These are phyloP conservation scores for Hydnomerulius pinastri DNA, from an alignment of 768 basidiomycete species.

Conservation along the genomic window DNA sequence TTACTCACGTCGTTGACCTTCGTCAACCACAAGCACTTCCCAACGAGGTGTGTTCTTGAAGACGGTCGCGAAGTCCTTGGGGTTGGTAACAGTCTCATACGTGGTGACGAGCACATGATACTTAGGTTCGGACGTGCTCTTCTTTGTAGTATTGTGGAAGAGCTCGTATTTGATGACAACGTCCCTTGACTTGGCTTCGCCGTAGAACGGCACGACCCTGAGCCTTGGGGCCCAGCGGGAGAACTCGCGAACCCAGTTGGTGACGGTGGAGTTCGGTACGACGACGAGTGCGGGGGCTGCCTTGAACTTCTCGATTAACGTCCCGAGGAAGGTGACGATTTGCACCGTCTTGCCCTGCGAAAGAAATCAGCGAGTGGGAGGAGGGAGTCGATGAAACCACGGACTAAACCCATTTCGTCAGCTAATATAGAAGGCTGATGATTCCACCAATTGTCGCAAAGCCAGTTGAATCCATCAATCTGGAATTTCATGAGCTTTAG, in stretches of 20 bases:
- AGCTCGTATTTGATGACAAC: constrained; percentile 84
- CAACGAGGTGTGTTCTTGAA: constrained; percentile 87
- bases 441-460: constrained; percentile 87
- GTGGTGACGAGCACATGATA: constrained; percentile 93
- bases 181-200: constrained; percentile 77
- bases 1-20: constrained; percentile 83
- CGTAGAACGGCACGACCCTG: constrained; percentile 82
- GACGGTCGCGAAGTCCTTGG: constrained; percentile 67
- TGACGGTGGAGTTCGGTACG: constrained; percentile 95
- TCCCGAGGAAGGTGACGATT: constrained; percentile 81
- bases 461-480: constrained; percentile 84
- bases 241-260: constrained; percentile 95
- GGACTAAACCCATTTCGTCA: constrained; percentile 95
- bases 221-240: constrained; percentile 69
- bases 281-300: constrained; percentile 85
- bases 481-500: constrained; percentile 87
- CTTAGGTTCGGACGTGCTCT: constrained; percentile 53
- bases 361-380: constrained; percentile 7
- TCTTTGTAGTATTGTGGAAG: constrained; percentile 50
- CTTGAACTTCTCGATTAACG: constrained; percentile 52
- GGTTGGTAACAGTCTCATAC: constrained; percentile 78
- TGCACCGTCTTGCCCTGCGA: constrained; percentile 89
- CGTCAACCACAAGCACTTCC: constrained; percentile 93
- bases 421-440: constrained; percentile 86
- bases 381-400: constrained; percentile 13